Evolutionary conservation across 2,329 filamentous ascomycete species (phyloP).

Genomic region (Colletotrichum magnum): DNA sequence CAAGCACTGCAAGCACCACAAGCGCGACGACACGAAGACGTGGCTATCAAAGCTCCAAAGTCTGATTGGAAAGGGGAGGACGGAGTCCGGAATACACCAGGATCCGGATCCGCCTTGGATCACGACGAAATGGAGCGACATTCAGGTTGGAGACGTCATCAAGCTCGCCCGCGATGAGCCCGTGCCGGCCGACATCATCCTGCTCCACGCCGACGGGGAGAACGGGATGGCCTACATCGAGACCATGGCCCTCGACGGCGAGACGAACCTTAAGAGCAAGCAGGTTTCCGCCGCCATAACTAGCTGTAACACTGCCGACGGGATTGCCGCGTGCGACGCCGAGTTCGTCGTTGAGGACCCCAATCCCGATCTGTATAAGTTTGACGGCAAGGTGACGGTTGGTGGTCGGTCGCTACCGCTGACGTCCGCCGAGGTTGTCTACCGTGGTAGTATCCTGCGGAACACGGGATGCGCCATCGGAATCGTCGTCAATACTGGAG

Average conservation of each 20-base stretch:
- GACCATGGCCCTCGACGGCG: conserved; percentile 87
- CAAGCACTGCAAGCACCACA: conserved; percentile 32
- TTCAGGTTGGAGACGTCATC: conserved; percentile 66
- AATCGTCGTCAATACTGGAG: conserved; percentile 88
- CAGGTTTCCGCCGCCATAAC: conserved; percentile 75
- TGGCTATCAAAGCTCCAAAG: conserved; percentile 7
- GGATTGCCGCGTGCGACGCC: conserved; percentile 69
- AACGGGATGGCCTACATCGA: conserved; percentile 87
- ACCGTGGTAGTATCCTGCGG: conserved; percentile 86
- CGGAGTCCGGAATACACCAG: conserved; percentile 44
- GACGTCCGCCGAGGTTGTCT: conserved; percentile 86
- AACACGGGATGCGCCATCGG: conserved; percentile 84
- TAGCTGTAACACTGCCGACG: conserved; percentile 66
- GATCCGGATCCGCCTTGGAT: conserved; percentile 71
- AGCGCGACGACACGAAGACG: background rate
- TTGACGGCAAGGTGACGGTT: conserved; percentile 77
- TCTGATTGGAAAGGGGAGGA: conserved; percentile 44
- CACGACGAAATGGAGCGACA: conserved; percentile 58
- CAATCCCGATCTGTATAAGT: conserved; percentile 82
- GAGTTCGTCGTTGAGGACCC: conserved; percentile 82
- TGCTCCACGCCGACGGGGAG: conserved; percentile 83
- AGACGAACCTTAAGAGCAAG: conserved; percentile 86
- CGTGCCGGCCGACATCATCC: conserved; percentile 85
- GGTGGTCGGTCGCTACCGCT: conserved; percentile 74
- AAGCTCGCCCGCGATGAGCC: conserved; percentile 77